Evolutionary conservation across 805 yeast genomes (phyloP).

Genomic region (Wickerhamomyces sydowiorum): DNA sequence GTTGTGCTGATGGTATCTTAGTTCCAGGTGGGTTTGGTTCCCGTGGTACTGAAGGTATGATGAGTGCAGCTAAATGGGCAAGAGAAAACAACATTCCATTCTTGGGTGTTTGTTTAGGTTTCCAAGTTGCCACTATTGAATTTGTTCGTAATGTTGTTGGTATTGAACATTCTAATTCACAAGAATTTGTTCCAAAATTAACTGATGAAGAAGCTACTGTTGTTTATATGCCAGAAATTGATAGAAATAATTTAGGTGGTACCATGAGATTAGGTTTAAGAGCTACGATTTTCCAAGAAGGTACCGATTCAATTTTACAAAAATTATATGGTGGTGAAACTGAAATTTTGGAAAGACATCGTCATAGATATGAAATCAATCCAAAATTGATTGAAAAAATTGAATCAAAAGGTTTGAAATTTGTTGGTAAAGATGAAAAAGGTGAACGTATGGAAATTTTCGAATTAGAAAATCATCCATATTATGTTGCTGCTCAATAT

Average conservation of each 20-base stretch:
- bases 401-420: constrained; percentile 75
- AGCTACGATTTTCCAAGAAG: constrained; percentile 71
- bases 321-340: constrained; percentile 70
- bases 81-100: constrained; percentile 91
- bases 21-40: constrained; percentile 99
- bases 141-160: constrained; percentile 79
- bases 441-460: constrained; percentile 91
- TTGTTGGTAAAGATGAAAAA: constrained; percentile 90
- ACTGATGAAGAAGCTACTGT: constrained; percentile 67
- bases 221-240: constrained; percentile 98
- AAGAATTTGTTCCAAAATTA: constrained; percentile 69
- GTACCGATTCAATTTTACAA: constrained; percentile 67
- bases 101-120: constrained; percentile 95
- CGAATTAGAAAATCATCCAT: constrained; percentile 84
- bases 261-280: constrained; percentile 98
- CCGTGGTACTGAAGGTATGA: constrained; percentile 98
- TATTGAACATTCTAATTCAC: constrained; percentile 61
- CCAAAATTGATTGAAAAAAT: constrained; percentile 69
- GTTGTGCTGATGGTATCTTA: constrained; percentile 92
- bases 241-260: constrained; percentile 93
- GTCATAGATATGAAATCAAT: constrained; percentile 97
- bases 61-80: constrained; percentile 96
- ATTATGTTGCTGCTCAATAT: constrained; percentile 92
- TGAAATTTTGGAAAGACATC: constrained; percentile 85
- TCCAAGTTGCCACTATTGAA: constrained; percentile 96